Conservation (phyloP, 2,329 filamentous ascomycete species). For the Monosporascus sp. region DNA sequence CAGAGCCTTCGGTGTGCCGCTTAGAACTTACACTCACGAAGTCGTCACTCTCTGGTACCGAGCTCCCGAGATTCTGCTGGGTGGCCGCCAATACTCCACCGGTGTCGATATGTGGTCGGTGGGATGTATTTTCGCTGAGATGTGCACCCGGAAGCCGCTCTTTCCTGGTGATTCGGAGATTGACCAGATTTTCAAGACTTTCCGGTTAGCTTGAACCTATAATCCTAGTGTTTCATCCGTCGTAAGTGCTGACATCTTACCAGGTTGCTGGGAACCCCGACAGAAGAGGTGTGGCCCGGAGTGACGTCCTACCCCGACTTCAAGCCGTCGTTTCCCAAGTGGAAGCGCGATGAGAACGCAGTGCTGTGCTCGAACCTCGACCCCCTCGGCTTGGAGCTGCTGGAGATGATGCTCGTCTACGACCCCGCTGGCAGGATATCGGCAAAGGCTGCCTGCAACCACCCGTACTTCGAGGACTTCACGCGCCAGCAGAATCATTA, state of each 20-base stretch:
- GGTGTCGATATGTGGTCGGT: slow-evolving; percentile 96
- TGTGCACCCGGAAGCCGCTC: slow-evolving; percentile 88
- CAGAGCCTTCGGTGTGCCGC: slow-evolving; percentile 82
- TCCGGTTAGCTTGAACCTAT: slow-evolving; percentile 54
- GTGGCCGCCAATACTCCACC: slow-evolving; percentile 86
- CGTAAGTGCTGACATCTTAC: slow-evolving; percentile 10
- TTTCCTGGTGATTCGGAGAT: slow-evolving; percentile 93
- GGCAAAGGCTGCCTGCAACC: slow-evolving; percentile 78
- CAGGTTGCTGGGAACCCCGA: slow-evolving; percentile 75
- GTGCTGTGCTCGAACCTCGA: slow-evolving; percentile 69
- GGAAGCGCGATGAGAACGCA: slow-evolving; percentile 64
- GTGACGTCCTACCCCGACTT: slow-evolving; percentile 94
- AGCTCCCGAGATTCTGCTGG: slow-evolving; percentile 82
- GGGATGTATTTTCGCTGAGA: slow-evolving; percentile 92
- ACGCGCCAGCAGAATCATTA: slow-evolving; percentile 11
- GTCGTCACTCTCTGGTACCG: slow-evolving; percentile 94
- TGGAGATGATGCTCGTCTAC: slow-evolving; percentile 71
- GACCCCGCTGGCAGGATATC: slow-evolving; percentile 84
- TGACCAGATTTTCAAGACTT: slow-evolving; percentile 92
- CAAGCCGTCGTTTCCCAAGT: slow-evolving; percentile 88
- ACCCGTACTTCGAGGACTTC: slow-evolving; percentile 67
- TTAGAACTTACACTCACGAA: slow-evolving; percentile 91
- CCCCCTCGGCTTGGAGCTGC: slow-evolving; percentile 61
- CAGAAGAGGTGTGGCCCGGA: slow-evolving; percentile 78
- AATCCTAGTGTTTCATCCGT: background rate